A percentile compares a stretch with the other conserved stretches of the same genome.
These are phyloP conservation scores for Phytophthora pluvialis DNA, from an alignment of 352 stramenopile species.

Conservation along the genomic window DNA sequence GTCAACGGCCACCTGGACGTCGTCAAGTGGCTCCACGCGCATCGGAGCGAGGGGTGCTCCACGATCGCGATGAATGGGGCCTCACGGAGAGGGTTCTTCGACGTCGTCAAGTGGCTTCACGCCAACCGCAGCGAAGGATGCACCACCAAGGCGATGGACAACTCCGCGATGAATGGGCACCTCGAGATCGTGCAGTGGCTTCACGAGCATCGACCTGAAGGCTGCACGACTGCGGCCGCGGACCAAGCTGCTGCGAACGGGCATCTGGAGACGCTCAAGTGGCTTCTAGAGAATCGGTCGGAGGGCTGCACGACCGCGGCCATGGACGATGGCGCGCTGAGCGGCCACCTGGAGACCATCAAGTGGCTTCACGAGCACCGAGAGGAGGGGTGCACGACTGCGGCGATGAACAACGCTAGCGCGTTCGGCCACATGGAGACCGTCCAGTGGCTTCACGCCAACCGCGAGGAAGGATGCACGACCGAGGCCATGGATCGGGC, in stretches of 20 bases:
- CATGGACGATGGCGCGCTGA: conserved; percentile 29
- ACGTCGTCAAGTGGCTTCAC: conserved; percentile 32
- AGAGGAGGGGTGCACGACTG: conserved; percentile 22
- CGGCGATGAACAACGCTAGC: conserved; percentile 28
- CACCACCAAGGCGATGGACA: conserved; percentile 37
- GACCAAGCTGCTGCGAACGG: conserved; percentile 40
- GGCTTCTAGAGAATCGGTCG: conserved; percentile 49
- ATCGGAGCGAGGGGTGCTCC: conserved; percentile 28
- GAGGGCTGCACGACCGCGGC: conserved; percentile 28
- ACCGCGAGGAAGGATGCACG: conserved; percentile 29
- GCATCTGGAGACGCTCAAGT: conserved; percentile 61
- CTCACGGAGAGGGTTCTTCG: conserved; percentile 28
- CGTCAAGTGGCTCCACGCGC: conserved; percentile 32
- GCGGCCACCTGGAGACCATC: conserved; percentile 17
- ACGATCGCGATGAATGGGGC: conserved; percentile 35
- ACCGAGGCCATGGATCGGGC: conserved; percentile 41
- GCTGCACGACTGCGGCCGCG: conserved; percentile 29
- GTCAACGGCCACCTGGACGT: conserved; percentile 34
- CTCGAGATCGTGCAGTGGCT: conserved; percentile 40
- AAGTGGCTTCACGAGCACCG: conserved; percentile 25
- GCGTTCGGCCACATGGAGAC: conserved; percentile 36
- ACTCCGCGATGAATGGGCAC: conserved; percentile 36
- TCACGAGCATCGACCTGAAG: conserved; percentile 23
- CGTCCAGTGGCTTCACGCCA: conserved; percentile 36
- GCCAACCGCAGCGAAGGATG: conserved; percentile 28